phyloP scores from a whole-genome alignment of 1,284 basidiomycete genomes.

The Naganishia cerealis region DNA sequence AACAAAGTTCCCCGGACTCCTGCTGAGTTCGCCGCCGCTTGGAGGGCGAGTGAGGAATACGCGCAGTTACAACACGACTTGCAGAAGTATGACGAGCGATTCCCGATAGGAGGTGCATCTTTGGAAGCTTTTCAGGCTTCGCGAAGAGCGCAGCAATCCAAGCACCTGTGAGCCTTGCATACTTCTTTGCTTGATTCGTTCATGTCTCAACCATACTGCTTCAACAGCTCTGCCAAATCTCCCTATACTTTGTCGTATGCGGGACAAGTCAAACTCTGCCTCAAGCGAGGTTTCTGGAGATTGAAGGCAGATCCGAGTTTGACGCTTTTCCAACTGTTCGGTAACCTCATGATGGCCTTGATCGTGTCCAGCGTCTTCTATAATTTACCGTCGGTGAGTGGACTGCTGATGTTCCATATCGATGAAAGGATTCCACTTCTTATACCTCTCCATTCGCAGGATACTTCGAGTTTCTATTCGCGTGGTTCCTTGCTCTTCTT shows the following conservation, averaged over 20 bases:
- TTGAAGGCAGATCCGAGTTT: slow-evolving; percentile 53
- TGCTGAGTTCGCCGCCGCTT: slow-evolving; percentile 59
- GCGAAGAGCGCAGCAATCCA: slow-evolving; percentile 55
- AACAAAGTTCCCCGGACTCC: slow-evolving; percentile 62
- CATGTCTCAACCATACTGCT: background rate
- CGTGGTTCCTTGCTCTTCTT: slow-evolving; percentile 56
- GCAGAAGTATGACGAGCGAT: slow-evolving; percentile 48
- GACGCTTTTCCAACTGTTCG: slow-evolving; percentile 53
- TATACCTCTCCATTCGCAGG: slow-evolving; percentile 15
- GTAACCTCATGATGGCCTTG: slow-evolving; percentile 54
- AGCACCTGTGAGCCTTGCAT: slow-evolving; percentile 46
- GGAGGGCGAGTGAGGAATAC: slow-evolving; percentile 51
- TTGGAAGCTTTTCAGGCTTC: slow-evolving; percentile 54
- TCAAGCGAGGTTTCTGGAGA: slow-evolving; percentile 53
- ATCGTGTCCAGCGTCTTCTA: slow-evolving; percentile 55
- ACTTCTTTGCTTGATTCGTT: background rate
- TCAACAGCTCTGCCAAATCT: slow-evolving; percentile 43
- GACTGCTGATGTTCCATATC: background rate
- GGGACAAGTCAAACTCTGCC: slow-evolving; percentile 54
- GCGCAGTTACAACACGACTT: slow-evolving; percentile 51
- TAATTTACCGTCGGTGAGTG: slow-evolving; percentile 43
- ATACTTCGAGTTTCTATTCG: slow-evolving; percentile 46
- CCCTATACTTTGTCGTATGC: slow-evolving; percentile 55
- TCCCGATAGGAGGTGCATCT: slow-evolving; percentile 51
- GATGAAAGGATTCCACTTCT: slow-evolving; percentile 23